Percentiles rank a stretch among this genome's conserved stretches.
These are phyloP conservation scores for Taphrina communis DNA, from an alignment of 1,139 yeast genomes.

Conservation along the genomic window DNA sequence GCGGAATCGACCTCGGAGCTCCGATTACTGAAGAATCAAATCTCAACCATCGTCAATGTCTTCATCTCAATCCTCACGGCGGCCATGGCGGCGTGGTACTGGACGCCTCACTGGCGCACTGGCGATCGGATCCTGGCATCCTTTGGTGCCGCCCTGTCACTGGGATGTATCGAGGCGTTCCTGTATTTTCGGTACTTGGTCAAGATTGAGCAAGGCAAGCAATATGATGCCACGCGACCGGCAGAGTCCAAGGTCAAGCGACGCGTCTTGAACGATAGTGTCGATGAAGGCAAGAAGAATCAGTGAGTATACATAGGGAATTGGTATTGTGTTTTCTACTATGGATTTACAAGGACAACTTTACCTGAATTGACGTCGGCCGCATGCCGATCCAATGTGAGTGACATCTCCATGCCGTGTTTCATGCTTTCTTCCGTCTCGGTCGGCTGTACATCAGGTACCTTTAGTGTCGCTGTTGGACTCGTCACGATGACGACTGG, in stretches of 20 bases:
- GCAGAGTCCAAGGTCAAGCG: slow-evolving; percentile 5
- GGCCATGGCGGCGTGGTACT: slow-evolving; percentile 41
- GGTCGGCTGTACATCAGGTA: neutral
- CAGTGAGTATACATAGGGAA: neutral
- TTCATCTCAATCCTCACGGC: slow-evolving; percentile 35
- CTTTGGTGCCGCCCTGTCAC: slow-evolving; percentile 12
- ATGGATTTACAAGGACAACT: neutral
- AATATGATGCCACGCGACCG: slow-evolving; percentile 10
- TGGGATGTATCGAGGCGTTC: slow-evolving; percentile 32
- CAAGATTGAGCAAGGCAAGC: slow-evolving; percentile 24
- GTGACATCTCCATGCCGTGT: neutral
- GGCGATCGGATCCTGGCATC: slow-evolving; percentile 21
- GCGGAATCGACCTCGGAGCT: slow-evolving; percentile 28
- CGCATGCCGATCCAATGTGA: neutral
- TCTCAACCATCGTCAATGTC: slow-evolving; percentile 34
- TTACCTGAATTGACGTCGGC: slow-evolving; percentile 7
- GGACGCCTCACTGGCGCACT: slow-evolving; percentile 22
- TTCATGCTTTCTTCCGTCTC: neutral
- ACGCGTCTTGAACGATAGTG: neutral
- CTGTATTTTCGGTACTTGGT: slow-evolving; percentile 31
- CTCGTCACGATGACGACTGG: neutral
- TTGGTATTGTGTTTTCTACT: too few relatives aligned
- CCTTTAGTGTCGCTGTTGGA: neutral
- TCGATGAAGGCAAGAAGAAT: slow-evolving; percentile 1
- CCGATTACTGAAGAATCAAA: slow-evolving; percentile 21